phyloP scores from a whole-genome alignment of 805 yeast species.

The Maudiozyma serrabonitensis region DNA sequence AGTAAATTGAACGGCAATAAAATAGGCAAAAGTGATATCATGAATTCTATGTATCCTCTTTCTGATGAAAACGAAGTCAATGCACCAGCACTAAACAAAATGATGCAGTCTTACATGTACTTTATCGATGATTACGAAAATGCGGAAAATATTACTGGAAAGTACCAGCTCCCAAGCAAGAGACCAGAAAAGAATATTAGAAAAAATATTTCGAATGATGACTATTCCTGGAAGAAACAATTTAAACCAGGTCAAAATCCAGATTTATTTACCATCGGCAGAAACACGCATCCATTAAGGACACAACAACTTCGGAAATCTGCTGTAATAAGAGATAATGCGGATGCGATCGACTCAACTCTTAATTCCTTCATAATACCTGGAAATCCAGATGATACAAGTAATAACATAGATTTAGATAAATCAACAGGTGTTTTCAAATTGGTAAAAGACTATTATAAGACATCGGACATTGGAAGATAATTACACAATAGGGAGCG shows the following conservation, averaged over 20 bases:
- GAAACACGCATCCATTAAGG: neutral
- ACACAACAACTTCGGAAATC: neutral
- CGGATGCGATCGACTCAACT: neutral
- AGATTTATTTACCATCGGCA: slow-evolving; percentile 15
- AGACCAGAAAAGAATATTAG: neutral
- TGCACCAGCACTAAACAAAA: slow-evolving; percentile 54
- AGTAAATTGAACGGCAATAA: neutral
- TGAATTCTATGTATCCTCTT: neutral
- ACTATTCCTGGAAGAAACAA: slow-evolving; percentile 29
- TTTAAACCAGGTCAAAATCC: slow-evolving; percentile 26
- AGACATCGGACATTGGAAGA: slow-evolving; percentile 29
- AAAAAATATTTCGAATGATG: slow-evolving; percentile 6
- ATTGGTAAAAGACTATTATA: slow-evolving; percentile 71
- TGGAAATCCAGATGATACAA: neutral
- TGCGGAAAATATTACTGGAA: slow-evolving; percentile 30
- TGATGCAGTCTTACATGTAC: slow-evolving; percentile 84
- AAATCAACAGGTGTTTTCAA: slow-evolving; percentile 53
- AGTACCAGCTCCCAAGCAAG: slow-evolving; percentile 22
- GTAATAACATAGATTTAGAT: neutral
- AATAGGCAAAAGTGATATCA: slow-evolving; percentile 5
- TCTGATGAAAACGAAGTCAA: slow-evolving; percentile 8
- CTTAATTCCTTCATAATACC: slow-evolving; percentile 4
- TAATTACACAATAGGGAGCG: neutral
- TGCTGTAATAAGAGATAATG: neutral
- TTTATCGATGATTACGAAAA: slow-evolving; percentile 77